These are phyloP conservation scores for Xylariaceae sp. DNA, from an alignment of 2,329 filamentous ascomycete species.

Conservation along the genomic window DNA sequence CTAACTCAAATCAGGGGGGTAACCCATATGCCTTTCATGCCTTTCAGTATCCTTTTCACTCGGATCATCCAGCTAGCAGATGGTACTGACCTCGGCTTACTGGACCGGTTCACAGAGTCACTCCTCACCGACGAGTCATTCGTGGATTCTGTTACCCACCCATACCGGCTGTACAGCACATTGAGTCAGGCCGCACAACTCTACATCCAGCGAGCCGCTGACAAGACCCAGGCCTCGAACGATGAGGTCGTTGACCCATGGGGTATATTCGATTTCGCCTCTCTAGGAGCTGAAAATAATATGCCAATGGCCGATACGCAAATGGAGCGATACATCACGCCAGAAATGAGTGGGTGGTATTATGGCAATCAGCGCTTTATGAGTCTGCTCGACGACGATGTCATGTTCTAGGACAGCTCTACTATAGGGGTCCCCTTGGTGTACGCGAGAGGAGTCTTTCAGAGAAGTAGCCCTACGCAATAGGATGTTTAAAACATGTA, in stretches of 20 bases:
- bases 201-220: constrained; percentile 18
- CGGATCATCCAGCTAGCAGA: constrained; percentile 27
- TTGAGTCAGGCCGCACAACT: constrained; percentile 31
- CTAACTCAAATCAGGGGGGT: constrained; percentile 30
- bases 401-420: constrained; percentile 10
- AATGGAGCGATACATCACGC: background rate
- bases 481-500: no score
- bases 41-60: constrained; percentile 36
- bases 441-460: no score
- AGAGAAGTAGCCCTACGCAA: no score
- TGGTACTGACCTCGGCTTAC: constrained; percentile 17
- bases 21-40: constrained; percentile 34
- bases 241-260: constrained; percentile 3
- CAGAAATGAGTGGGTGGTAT: constrained; percentile 23
- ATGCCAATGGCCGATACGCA: background rate
- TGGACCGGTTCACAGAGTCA: constrained; percentile 32
- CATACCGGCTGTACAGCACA: constrained; percentile 32
- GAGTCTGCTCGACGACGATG: constrained; percentile 19
- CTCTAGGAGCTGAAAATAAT: constrained; percentile 5
- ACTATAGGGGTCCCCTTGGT: no score
- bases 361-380: constrained; percentile 26
- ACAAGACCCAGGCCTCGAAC: constrained; percentile 1
- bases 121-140: constrained; percentile 17
- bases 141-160: constrained; percentile 26
- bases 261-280: constrained; percentile 12